Evolutionary conservation across 2,329 filamentous ascomycete species (phyloP), one percentile per base, ranked within the genome.

Genomic region (Thermoascus crustaceus): DNA sequence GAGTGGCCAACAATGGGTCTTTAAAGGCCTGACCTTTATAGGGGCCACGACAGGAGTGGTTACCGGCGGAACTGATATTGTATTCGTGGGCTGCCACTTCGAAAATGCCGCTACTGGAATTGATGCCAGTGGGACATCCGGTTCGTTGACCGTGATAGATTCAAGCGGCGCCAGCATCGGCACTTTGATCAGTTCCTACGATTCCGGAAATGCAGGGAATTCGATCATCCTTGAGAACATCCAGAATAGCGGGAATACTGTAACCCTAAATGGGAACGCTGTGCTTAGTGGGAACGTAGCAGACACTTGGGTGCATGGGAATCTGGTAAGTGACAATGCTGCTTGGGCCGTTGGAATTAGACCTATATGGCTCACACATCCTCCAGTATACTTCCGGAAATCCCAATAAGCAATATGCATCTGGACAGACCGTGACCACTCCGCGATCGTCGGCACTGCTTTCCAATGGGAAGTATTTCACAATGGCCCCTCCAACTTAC

Each of bases 31-130:
- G 22, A 72, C 65, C 49, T 82, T 78, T 57, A 71, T 66, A 40
- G 78, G 76, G 46, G 81, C 78, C 48, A 72, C 69, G 3, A 68
- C 66, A 2, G 54, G 61, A 0, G 65, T 80, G 29, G 64, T 63
- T 0, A 63, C 44, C 2, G 54, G 52, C 8, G 55, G 54, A 24
- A 53, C 42, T 30, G 52, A 49, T 3, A 47, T 52, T 2, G 43
- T 57, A 2, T 38, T 55, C 3, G 48, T 55, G 18, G 36, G 45
- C 4, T 53, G 48, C 6, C 44, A 33, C 1, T 60, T 60, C 16
- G 47, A 53, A 11, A 48, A 39, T 5, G 55, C 44, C 11, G 47
- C 45, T 5, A 47, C 42, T 5, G 50, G 51, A n/a, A 47, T 57
- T 27, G 48, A 56, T 33, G 54, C 53, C 46, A 54, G 44, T 3